Percentiles rank a stretch among this genome's conserved stretches.
These are phyloP conservation scores for Tricladium varicosporioides DNA, from an alignment of 2,329 filamentous ascomycete genomes.

Conservation along the genomic window DNA sequence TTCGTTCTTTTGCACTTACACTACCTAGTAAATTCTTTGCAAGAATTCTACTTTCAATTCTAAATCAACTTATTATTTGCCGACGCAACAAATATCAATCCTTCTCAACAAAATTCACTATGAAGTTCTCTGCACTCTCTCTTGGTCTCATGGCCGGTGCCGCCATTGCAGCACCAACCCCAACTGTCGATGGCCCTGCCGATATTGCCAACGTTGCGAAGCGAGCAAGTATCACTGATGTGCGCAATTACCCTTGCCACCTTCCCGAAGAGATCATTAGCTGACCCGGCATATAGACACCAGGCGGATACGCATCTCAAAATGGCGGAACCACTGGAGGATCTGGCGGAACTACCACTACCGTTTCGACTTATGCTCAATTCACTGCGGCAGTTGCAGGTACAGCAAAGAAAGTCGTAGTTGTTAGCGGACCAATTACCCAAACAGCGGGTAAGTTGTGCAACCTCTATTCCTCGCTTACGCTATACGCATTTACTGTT, in stretches of 20 bases:
- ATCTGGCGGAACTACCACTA: conserved; percentile 50
- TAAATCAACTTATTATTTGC: too few species aligned
- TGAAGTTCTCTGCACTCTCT: conserved; percentile 48
- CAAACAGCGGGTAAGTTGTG: conserved; percentile 27
- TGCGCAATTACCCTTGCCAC: neutral
- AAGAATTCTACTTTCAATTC: too few species aligned
- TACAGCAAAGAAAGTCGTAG: conserved; percentile 43
- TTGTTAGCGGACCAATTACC: conserved; percentile 45
- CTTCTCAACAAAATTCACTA: conserved; percentile 31
- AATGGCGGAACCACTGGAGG: conserved; percentile 51
- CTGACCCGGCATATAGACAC: conserved; percentile 10
- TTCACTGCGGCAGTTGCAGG: conserved; percentile 49
- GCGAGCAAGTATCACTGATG: conserved; percentile 38
- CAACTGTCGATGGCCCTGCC: conserved; percentile 43
- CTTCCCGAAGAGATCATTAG: conserved; percentile 14
- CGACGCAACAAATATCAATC: neutral
- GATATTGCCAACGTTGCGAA: conserved; percentile 34
- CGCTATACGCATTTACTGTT: too few species aligned
- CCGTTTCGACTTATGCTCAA: conserved; percentile 49
- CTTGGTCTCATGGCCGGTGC: conserved; percentile 44
- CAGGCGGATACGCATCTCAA: conserved; percentile 40
- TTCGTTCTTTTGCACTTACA: too few species aligned
- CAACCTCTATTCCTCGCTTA: too few species aligned
- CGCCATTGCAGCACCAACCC: conserved; percentile 49
- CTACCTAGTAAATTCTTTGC: too few species aligned